Percentiles rank a stretch among this genome's conserved stretches.
Conservation (phyloP, 495 filamentous ascomycete species). For the Lepraria neglecta region DNA sequence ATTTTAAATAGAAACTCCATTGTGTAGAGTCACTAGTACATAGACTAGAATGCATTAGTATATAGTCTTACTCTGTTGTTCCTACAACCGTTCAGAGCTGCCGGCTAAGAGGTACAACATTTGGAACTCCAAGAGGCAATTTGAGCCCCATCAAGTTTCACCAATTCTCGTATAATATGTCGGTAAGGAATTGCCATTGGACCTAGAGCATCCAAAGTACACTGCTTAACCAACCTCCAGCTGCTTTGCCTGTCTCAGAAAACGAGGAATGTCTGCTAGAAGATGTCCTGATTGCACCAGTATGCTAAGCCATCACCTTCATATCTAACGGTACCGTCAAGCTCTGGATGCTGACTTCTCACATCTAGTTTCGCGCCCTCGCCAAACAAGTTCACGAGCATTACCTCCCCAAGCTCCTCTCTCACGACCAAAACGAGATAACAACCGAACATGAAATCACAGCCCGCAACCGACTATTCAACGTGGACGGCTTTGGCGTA, state of each 20-base stretch:
- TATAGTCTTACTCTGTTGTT: no score
- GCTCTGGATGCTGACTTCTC: not conserved
- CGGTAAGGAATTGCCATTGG: not conserved
- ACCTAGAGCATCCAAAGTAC: no score
- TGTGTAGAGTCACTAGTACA: not conserved
- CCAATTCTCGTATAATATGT: not conserved
- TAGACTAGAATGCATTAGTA: not conserved
- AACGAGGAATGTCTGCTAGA: conserved; percentile 32
- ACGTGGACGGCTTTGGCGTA: conserved; percentile 40
- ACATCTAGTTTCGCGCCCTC: conserved; percentile 33
- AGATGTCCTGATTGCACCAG: conserved; percentile 31
- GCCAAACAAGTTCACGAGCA: conserved; percentile 45
- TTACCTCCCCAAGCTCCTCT: conserved; percentile 43
- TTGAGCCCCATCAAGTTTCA: not conserved
- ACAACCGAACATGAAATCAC: conserved; percentile 34
- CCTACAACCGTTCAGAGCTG: not conserved
- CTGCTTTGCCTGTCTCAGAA: conserved; percentile 24
- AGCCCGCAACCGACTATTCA: conserved; percentile 40
- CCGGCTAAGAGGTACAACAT: not conserved
- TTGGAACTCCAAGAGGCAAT: not conserved
- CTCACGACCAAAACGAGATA: conserved; percentile 34
- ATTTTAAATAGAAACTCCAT: not conserved
- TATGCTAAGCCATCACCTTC: not conserved
- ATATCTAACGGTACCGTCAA: not conserved
- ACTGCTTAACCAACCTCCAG: not conserved